Evolutionary conservation across 768 basidiomycete genomes (phyloP), one percentile per base, ranked within the genome.

Genomic region (Sistotremastrum niveocremeum): DNA sequence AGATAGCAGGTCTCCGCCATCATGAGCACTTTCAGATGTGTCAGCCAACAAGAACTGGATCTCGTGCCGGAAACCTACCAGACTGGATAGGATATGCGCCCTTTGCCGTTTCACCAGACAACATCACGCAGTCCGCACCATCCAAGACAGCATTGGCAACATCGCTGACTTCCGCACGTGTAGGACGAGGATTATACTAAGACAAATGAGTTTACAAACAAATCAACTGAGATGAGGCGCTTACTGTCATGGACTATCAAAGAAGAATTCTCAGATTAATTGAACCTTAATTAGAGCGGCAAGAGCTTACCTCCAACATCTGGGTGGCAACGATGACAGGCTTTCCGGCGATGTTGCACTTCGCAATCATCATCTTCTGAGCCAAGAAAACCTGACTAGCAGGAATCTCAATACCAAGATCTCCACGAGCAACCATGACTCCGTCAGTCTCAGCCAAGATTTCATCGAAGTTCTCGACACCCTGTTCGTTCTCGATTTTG

Each of bases 331-430:
- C 93, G 61, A 99, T 98, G 58, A 88, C 86, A 37, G 95, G 93
- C 72, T 99, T 99, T 56, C 95, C 95, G 46, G 77, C 81, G 58
- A 94, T 85, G 72, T 95, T 97, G 70, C 91, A 95, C 71, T 98
- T 98, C 49, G 94, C 79, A 56, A 98, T 99, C 93, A 99, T 99
- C 94, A 98, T 98, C 72, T 99, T 99, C 65, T 99, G 95, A 6
- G 95, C 95, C 57, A 98, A 72, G 76, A 99, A 99, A 39, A 99
- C 95, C 60, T 98, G 95, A 57, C 84, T 86, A 39, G 95, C 90
- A n/a, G 95, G 95, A 56, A 99, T 99, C 68, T 99, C 95, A 58
- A 99, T 99, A 63, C 95, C 95, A 43, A 99, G 74, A 62, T 99
- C 95, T 64, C 95, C 95, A 67, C 95, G 89, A 53, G 95, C 95